Percentiles rank a stretch among this genome's conserved stretches.
Evolutionary conservation across 2,329 filamentous ascomycete genomes (phyloP).

Genomic region (Penicillium brevicompactum): DNA sequence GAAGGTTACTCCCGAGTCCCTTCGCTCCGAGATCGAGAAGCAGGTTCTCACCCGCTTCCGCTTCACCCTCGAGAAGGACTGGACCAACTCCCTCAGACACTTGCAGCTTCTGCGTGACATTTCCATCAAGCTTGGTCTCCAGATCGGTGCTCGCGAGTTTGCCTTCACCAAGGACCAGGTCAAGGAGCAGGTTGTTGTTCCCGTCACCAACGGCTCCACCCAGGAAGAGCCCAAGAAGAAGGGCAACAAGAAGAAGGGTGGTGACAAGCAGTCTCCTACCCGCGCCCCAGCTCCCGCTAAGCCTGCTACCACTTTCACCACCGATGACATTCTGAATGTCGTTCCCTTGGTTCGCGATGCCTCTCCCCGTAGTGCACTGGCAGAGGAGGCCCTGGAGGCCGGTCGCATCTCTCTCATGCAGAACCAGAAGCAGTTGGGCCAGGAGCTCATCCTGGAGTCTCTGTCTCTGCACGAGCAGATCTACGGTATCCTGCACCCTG

Average conservation of each 20-base stretch:
- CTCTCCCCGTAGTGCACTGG: conserved; percentile 82
- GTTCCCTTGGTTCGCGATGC: conserved; percentile 97
- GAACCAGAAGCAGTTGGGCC: conserved; percentile 91
- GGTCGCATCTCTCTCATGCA: conserved; percentile 95
- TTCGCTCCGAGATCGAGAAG: conserved; percentile 69
- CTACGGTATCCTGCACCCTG: conserved; percentile 94
- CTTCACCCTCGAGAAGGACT: conserved; percentile 69
- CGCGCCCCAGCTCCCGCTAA: conserved; percentile 46
- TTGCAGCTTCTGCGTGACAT: conserved; percentile 88
- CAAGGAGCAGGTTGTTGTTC: conserved; percentile 35
- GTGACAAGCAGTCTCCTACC: conserved; percentile 51
- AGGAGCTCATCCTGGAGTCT: conserved; percentile 94
- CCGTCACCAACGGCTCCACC: conserved; percentile 39
- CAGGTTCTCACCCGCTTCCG: conserved; percentile 76
- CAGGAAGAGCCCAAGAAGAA: conserved; percentile 54
- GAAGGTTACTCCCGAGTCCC: conserved; percentile 70
- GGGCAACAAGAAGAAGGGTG: conserved; percentile 61
- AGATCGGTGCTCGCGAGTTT: conserved; percentile 79
- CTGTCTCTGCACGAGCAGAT: conserved; percentile 97
- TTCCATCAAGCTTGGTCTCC: conserved; percentile 83
- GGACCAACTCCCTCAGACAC: conserved; percentile 69
- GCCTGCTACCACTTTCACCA: conserved; percentile 66
- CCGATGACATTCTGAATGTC: conserved; percentile 87
- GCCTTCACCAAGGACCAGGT: conserved; percentile 59
- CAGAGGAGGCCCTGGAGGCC: conserved; percentile 93